Evolutionary conservation across 1,284 basidiomycete genomes (phyloP).

Genomic region (Mycena sp.): DNA sequence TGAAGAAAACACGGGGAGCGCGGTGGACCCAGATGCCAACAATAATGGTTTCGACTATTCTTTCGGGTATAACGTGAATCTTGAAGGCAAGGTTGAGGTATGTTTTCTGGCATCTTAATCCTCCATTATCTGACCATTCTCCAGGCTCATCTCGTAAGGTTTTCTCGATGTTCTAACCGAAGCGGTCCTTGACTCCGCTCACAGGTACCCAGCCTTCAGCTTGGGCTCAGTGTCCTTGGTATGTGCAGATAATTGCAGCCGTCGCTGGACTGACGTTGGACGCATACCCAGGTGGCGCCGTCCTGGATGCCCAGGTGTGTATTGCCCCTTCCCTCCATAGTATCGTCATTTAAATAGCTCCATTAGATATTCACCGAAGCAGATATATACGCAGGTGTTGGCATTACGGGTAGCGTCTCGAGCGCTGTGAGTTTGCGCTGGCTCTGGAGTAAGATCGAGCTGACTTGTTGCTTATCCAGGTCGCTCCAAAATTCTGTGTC

Average conservation of each 20-base stretch:
- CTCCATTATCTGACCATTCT: too few relatives aligned
- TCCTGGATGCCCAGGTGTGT: slow-evolving; percentile 8
- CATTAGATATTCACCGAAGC: slow-evolving; percentile 29
- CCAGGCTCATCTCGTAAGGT: slow-evolving; percentile 16
- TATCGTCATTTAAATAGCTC: not conserved
- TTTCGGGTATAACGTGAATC: slow-evolving; percentile 31
- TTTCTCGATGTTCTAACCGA: too few relatives aligned
- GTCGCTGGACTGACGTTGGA: too few relatives aligned
- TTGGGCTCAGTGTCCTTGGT: too few relatives aligned
- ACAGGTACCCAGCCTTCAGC: too few relatives aligned
- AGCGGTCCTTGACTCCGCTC: too few relatives aligned
- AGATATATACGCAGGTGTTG: slow-evolving; percentile 33
- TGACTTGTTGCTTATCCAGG: not conserved
- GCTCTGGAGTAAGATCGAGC: not conserved
- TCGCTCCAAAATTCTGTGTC: not conserved
- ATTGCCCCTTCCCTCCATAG: not conserved
- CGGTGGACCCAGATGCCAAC: slow-evolving; percentile 1
- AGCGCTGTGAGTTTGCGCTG: not conserved
- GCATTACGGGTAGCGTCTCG: slow-evolving; percentile 32
- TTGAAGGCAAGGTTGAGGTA: slow-evolving; percentile 29
- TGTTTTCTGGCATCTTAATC: too few relatives aligned
- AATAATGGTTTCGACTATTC: slow-evolving; percentile 18
- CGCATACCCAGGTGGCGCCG: not conserved
- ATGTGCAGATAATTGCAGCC: too few relatives aligned
- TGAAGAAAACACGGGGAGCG: not conserved